Evolutionary conservation across 2,329 filamentous ascomycete species (phyloP), one percentile per base, ranked within the genome.

Genomic region (Fusarium equiseti): DNA sequence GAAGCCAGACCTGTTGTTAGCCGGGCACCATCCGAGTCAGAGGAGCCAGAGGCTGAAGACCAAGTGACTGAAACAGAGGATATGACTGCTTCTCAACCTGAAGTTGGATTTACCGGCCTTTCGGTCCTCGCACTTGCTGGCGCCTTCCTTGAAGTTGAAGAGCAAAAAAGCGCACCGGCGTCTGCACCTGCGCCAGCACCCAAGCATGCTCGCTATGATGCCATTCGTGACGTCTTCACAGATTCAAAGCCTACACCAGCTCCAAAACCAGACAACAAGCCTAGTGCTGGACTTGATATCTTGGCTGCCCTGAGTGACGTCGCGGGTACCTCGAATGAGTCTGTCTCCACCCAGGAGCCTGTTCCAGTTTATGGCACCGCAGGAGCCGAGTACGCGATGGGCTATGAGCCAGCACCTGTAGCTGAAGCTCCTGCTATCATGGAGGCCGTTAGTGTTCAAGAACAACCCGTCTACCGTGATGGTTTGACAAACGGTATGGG

Each of bases 211-310:
- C 77, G 77, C 51, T 80, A 80, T 53, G 79, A 80, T 66, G 79
- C 79, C n/a, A 80, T 80, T 54, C 78, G 79, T n/a, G 82, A 83
- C 61, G 79, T 83, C 31, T 83, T 83, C 66, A 80, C 79, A 15
- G 75, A 80, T 56, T 76, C 79, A 10, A 80, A 78, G 59, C 79
- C 81, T 22, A 69, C 71, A 8, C 61, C 77, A 18, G 55, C 75
- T 13, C 76, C 77, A 4, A 62, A 72, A 9, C 62, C 70, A 6
- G 75, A 78, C 13, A 61, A 63, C 16, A 74, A 75, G 31, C 63
- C 61, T 16, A 71, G 54, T 20, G 59, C 77, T 31, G 68, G 73
- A 24, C 78, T 82, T 40, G 78, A 79, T 60, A 63, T 79, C 10
- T 72, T 82, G 27, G 79, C 80, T 13, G 74, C 79, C 62, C 54